Conservation (phyloP, 1,139 yeast genomes). For the Yamadazyma conglobata region DNA sequence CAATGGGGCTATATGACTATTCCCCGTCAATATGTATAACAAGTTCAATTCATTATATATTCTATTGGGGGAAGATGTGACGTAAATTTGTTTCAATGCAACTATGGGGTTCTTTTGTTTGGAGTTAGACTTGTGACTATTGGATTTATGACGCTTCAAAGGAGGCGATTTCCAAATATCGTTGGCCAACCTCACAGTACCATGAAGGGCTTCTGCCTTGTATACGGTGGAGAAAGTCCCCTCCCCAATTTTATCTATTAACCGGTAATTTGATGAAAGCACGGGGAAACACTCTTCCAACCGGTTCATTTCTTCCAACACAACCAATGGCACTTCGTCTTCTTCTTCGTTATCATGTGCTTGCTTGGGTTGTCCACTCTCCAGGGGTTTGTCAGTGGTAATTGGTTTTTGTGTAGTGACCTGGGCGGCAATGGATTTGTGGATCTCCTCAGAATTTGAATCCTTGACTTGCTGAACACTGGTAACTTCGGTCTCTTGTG, state of each 20-base stretch:
- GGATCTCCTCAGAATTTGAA: conserved; percentile 1
- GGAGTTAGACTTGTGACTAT: conserved; percentile 8
- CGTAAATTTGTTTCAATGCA: conserved; percentile 90
- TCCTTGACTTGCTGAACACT: too few relatives aligned
- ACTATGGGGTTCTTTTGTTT: conserved; percentile 54
- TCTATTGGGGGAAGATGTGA: conserved; percentile 90
- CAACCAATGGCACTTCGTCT: conserved; percentile 47
- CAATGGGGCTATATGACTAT: conserved; percentile 78
- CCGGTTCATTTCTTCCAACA: conserved; percentile 62
- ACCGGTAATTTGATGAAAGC: conserved; percentile 55
- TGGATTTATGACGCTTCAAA: conserved; percentile 19
- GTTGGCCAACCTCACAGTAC: conserved; percentile 34
- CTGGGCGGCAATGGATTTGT: too few relatives aligned
- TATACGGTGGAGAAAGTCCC: conserved; percentile 92
- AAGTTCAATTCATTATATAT: conserved; percentile 83
- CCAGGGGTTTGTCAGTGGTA: too few relatives aligned
- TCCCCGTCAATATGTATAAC: conserved; percentile 64
- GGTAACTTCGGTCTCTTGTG: too few relatives aligned
- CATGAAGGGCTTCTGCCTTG: conserved; percentile 72
- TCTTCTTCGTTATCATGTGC: too few relatives aligned
- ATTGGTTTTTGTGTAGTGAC: too few relatives aligned
- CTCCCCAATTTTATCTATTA: conserved; percentile 88
- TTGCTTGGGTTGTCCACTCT: too few relatives aligned
- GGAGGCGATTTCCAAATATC: conserved; percentile 50
- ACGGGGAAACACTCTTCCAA: conserved; percentile 64